Evolutionary conservation across 106 monocot species (phyloP).

Genomic region (Allium fistulosum): DNA sequence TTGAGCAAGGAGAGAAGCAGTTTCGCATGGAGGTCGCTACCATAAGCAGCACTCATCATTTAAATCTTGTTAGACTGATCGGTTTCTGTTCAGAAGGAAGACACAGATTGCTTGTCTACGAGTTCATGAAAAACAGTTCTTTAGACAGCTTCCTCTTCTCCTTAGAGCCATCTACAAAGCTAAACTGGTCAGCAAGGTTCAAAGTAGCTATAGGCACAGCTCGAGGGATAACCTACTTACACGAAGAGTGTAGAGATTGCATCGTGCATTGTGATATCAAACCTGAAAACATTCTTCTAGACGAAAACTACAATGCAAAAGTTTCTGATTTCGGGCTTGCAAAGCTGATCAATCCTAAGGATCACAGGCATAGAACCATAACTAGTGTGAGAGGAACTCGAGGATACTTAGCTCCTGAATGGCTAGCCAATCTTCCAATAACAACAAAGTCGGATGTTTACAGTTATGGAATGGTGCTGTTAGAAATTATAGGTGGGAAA

Average conservation of each 20-base stretch:
- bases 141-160: constrained; percentile 66
- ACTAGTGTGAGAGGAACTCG: constrained; percentile 73
- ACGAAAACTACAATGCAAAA: constrained; percentile 67
- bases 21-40: constrained; percentile 95
- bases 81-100: constrained; percentile 90
- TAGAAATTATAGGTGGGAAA: constrained; percentile 67
- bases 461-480: constrained; percentile 86
- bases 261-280: constrained; percentile 94
- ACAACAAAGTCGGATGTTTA: constrained; percentile 87
- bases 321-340: constrained; percentile 93
- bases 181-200: constrained; percentile 57
- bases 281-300: constrained; percentile 90
- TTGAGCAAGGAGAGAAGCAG: constrained; percentile 94
- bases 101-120: constrained; percentile 76
- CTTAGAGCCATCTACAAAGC: constrained; percentile 11
- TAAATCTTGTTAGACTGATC: constrained; percentile 77
- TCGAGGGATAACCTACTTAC: constrained; percentile 75
- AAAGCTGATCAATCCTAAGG: constrained; percentile 57
- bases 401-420: constrained; percentile 85
- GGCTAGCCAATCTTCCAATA: constrained; percentile 81
- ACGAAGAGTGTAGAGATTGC: constrained; percentile 93
- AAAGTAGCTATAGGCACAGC: constrained; percentile 71
- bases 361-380: constrained; percentile 58
- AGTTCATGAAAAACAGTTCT: constrained; percentile 92
- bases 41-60: constrained; percentile 90